Percentiles rank a stretch among this genome's conserved stretches.
Evolutionary conservation across 2,329 filamentous ascomycete species (phyloP).

Genomic region (Cordyceps tenuipes): DNA sequence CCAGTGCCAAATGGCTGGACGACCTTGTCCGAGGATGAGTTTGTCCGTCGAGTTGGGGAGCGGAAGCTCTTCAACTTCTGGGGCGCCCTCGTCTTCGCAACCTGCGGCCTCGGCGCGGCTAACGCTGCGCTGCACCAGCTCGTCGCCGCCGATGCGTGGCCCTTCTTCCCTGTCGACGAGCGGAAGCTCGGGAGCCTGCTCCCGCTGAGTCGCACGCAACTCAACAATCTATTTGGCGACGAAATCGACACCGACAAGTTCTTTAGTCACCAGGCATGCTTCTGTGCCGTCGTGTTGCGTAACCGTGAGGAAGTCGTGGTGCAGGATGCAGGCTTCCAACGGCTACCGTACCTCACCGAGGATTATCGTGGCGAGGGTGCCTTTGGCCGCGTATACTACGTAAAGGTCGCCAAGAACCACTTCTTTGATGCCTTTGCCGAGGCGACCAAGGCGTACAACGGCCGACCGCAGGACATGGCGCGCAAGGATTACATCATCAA

Average conservation of each 20-base stretch:
- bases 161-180: slow-evolving; percentile 6
- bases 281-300: slow-evolving; percentile 19
- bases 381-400: slow-evolving; percentile 24
- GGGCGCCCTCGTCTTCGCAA: slow-evolving; percentile 24
- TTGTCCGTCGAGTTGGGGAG: slow-evolving; percentile 16
- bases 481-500: slow-evolving; percentile 29
- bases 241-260: slow-evolving; percentile 21
- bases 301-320: slow-evolving; percentile 18
- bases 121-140: slow-evolving; percentile 16
- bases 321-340: slow-evolving; percentile 16
- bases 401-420: slow-evolving; percentile 27
- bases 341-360: slow-evolving; percentile 28
- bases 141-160: slow-evolving; percentile 11
- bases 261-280: slow-evolving; percentile 23
- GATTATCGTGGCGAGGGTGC: slow-evolving; percentile 22
- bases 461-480: slow-evolving; percentile 20
- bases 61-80: slow-evolving; percentile 23
- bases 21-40: slow-evolving; percentile 13
- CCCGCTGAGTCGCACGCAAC: slow-evolving; percentile 15
- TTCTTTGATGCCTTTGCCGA: slow-evolving; percentile 16
- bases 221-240: slow-evolving; percentile 18
- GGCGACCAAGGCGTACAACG: slow-evolving; percentile 14
- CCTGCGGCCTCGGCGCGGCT: slow-evolving; percentile 18
- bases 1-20: background rate
- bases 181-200: slow-evolving; percentile 11